phyloP scores from a whole-genome alignment of 2,329 filamentous ascomycete genomes.

The Nigrospora osmanthi region DNA sequence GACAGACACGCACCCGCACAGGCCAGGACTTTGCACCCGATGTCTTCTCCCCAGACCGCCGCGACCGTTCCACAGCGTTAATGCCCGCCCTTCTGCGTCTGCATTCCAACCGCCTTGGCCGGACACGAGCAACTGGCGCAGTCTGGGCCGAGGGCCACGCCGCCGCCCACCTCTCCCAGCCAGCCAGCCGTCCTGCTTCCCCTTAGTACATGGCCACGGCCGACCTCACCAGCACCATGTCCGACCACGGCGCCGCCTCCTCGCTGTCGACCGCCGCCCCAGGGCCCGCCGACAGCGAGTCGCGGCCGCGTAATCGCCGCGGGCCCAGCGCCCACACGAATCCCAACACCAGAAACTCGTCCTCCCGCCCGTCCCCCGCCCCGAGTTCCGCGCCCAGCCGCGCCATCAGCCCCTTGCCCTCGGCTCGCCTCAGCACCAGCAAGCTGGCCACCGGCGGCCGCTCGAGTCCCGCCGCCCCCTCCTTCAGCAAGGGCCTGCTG shows the following conservation, averaged over 20 bases:
- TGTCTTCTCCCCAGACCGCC: too few species aligned
- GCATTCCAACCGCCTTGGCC: conserved; percentile 14
- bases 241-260: conserved; percentile 16
- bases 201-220: neutral
- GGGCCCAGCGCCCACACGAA: conserved; percentile 23
- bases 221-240: conserved; percentile 12
- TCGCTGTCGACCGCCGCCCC: conserved; percentile 39
- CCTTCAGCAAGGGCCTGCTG: conserved; percentile 31
- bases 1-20: too few species aligned
- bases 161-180: neutral
- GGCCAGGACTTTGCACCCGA: too few species aligned
- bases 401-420: conserved; percentile 40
- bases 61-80: neutral
- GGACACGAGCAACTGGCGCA: conserved; percentile 10
- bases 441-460: conserved; percentile 15
- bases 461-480: conserved; percentile 20
- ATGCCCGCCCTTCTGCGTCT: conserved; percentile 9
- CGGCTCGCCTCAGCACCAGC: conserved; percentile 25
- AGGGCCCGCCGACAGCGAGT: conserved; percentile 31
- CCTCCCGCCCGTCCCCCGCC: conserved; percentile 26
- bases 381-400: conserved; percentile 31
- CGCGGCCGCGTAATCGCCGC: conserved; percentile 45
- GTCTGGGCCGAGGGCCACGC: too few species aligned
- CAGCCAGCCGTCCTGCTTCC: neutral
- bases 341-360: conserved; percentile 15